These are phyloP conservation scores for Coffea eugenioides DNA, from an alignment of 257 asterid species.

Conservation along the genomic window DNA sequence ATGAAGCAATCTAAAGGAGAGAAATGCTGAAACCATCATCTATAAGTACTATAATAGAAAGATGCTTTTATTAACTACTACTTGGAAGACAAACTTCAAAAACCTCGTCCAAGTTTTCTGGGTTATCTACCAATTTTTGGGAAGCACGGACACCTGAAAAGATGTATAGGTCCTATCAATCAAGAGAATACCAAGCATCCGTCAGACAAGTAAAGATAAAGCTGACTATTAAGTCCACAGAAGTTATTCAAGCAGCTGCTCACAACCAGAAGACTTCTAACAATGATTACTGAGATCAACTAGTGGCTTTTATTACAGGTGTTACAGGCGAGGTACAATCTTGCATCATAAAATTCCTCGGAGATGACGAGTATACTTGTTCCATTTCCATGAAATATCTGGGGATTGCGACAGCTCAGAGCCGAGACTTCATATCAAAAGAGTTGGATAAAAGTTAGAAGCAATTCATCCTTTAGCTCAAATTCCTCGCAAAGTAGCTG, in stretches of 20 bases:
- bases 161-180: background rate
- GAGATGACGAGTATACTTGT: background rate
- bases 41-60: background rate
- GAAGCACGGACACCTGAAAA: background rate
- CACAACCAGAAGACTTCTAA: background rate
- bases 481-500: background rate
- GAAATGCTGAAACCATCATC: background rate
- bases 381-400: background rate
- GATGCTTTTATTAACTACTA: background rate
- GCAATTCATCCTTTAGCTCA: background rate
- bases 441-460: background rate
- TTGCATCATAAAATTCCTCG: background rate
- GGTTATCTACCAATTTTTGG: background rate
- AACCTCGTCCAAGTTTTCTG: background rate
- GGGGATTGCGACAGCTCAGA: constrained; percentile 8
- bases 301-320: background rate
- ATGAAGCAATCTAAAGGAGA: background rate
- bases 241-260: background rate
- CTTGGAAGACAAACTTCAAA: background rate
- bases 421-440: constrained; percentile 17
- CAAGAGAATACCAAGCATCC: background rate
- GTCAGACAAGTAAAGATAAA: background rate
- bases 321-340: background rate
- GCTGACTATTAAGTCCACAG: background rate
- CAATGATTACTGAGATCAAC: background rate